phyloP scores from a whole-genome alignment of 352 stramenopile genomes.

The Phytophthora ohioensis region DNA sequence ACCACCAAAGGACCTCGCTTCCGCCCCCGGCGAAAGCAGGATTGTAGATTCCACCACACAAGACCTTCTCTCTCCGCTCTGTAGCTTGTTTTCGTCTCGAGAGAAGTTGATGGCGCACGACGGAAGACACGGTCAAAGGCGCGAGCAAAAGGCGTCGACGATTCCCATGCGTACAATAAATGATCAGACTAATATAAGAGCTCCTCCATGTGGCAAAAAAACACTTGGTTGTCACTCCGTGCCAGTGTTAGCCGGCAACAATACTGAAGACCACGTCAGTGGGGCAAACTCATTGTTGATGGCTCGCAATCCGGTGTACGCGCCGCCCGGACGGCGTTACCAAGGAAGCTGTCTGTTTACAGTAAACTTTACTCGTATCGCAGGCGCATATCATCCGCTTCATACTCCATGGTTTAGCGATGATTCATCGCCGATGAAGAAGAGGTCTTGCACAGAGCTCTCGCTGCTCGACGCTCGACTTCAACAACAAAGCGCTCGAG shows the following conservation, averaged over 20 bases:
- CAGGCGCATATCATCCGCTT: not conserved
- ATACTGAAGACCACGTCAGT: not conserved
- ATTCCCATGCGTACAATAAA: constrained; percentile 45
- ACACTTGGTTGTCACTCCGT: not conserved
- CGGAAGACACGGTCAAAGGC: constrained; percentile 25
- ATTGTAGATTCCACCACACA: constrained; percentile 38
- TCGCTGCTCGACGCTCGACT: constrained; percentile 19
- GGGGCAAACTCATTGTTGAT: not conserved
- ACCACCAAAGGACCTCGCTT: constrained; percentile 18
- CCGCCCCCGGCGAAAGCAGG: constrained; percentile 11
- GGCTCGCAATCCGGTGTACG: constrained; percentile 1
- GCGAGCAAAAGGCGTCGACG: constrained; percentile 10
- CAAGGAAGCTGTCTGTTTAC: too few species aligned
- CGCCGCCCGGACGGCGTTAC: not conserved
- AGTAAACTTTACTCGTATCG: not conserved
- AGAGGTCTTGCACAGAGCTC: not conserved
- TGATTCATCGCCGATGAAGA: not conserved
- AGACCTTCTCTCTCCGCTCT: constrained; percentile 27
- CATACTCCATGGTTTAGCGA: too few species aligned
- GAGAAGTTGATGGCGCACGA: constrained; percentile 32
- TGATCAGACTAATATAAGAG: constrained; percentile 46
- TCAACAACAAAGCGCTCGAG: constrained; percentile 26
- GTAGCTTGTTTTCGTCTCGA: constrained; percentile 32
- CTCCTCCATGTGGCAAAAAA: constrained; percentile 14
- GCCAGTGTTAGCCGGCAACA: not conserved